Percentiles rank a stretch among this genome's conserved stretches.
Evolutionary conservation across 129 eudicot species (phyloP).

Genomic region (Arctium minus): DNA sequence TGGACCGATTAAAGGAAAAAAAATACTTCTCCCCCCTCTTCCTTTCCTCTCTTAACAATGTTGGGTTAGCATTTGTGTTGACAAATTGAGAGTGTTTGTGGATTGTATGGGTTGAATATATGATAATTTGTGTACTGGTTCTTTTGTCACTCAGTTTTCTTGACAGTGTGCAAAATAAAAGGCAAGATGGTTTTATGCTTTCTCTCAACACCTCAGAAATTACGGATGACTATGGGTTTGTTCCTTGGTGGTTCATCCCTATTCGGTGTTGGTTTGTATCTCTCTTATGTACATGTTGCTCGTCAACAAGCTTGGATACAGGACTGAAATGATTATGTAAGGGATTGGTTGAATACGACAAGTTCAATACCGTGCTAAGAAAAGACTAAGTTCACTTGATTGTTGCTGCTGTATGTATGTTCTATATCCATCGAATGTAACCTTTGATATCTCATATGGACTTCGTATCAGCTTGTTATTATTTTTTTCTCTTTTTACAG

Average conservation of each 20-base stretch:
- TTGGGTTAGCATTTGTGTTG: not conserved
- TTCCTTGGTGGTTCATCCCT: conserved; percentile 55
- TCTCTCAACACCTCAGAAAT: conserved; percentile 62
- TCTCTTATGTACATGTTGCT: conserved; percentile 60
- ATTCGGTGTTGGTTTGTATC: conserved; percentile 71
- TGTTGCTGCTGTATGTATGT: conserved; percentile 14
- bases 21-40: not conserved
- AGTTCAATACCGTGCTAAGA: conserved; percentile 14
- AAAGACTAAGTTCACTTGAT: not conserved
- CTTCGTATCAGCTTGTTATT: not conserved
- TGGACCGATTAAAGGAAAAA: not conserved
- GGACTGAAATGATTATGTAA: conserved; percentile 70
- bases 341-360: conserved; percentile 52
- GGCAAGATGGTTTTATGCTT: conserved; percentile 61
- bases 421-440: not conserved
- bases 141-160: not conserved
- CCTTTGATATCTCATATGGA: not conserved
- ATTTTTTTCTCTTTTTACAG: not conserved
- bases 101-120: not conserved
- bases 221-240: conserved; percentile 49
- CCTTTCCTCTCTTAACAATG: not conserved
- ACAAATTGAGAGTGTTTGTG: not conserved
- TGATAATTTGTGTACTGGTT: not conserved
- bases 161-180: not conserved
- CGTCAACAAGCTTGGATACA: conserved; percentile 86